Evolutionary conservation across 306 rosid genomes (phyloP).

Genomic region (Inga oerstediana): DNA sequence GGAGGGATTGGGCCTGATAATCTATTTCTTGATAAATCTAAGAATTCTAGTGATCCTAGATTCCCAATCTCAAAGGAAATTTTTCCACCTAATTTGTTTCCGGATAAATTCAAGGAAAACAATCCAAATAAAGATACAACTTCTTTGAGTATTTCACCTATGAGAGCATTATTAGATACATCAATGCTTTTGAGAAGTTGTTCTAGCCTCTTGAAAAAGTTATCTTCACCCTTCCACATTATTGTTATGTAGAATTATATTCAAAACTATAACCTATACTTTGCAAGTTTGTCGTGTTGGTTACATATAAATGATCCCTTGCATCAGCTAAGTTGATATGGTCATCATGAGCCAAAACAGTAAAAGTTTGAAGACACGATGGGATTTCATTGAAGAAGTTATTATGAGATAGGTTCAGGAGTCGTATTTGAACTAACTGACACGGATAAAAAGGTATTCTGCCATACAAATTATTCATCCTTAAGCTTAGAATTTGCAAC

Average conservation of each 20-base stretch:
- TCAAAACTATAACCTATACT: no score
- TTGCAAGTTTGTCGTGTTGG: no score
- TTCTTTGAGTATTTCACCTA: background rate
- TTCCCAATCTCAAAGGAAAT: background rate
- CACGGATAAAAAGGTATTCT: background rate
- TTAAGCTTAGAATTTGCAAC: no score
- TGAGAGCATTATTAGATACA: no score
- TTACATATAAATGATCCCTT: background rate
- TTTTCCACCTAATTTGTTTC: background rate
- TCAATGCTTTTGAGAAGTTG: no score
- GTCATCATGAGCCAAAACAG: background rate
- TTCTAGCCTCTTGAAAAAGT: no score
- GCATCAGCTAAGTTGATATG: background rate
- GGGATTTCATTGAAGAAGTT: background rate
- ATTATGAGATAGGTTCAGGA: background rate
- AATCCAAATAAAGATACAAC: background rate
- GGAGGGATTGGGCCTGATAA: background rate
- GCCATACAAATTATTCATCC: background rate
- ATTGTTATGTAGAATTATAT: background rate
- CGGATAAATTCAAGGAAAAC: background rate
- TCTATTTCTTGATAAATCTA: background rate
- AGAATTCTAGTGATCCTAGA: background rate
- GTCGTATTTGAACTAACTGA: background rate
- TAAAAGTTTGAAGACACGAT: background rate
- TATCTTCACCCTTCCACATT: background rate